Conservation (phyloP, 2,329 filamentous ascomycete genomes). For the Proliferodiscus dingleyae region DNA sequence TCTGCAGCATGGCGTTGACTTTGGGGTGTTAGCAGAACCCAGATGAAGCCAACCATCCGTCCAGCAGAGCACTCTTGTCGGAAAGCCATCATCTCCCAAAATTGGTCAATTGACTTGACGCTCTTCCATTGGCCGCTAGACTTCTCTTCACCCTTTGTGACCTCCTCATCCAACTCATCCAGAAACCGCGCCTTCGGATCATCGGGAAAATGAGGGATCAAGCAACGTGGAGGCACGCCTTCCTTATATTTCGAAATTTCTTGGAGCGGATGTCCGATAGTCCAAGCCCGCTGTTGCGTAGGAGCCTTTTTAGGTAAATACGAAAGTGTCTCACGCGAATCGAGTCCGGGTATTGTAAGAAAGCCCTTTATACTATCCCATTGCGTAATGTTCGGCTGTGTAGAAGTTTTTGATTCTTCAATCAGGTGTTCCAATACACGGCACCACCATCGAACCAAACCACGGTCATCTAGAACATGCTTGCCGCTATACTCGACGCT, state of each 20-base stretch:
- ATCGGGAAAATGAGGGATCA: constrained; percentile 89
- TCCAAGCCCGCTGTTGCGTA: constrained; percentile 43
- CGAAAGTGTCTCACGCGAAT: constrained; percentile 71
- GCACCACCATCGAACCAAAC: constrained; percentile 95
- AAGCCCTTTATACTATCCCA: constrained; percentile 64
- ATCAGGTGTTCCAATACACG: constrained; percentile 72
- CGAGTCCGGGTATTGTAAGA: constrained; percentile 81
- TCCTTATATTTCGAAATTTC: constrained; percentile 57
- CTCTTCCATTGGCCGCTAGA: constrained; percentile 72
- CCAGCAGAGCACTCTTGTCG: constrained; percentile 94
- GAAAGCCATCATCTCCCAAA: constrained; percentile 98
- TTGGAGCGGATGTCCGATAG: constrained; percentile 68
- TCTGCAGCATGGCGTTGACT: constrained; percentile 7
- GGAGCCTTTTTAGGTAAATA: constrained; percentile 59
- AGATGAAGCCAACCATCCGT: constrained; percentile 87
- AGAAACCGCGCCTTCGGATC: constrained; percentile 91
- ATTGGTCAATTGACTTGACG: constrained; percentile 78
- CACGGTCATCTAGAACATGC: constrained; percentile 86
- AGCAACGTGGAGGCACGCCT: constrained; percentile 70
- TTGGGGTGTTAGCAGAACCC: constrained; percentile 66
- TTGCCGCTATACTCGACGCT: constrained; percentile 81
- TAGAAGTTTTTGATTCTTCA: constrained; percentile 25
- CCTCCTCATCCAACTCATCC: constrained; percentile 81
- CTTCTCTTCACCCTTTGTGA: constrained; percentile 53
- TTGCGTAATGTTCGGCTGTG: constrained; percentile 6